Evolutionary conservation across 2,329 filamentous ascomycete genomes (phyloP), one percentile per base, ranked within the genome.

Genomic region (Didymella lethalis): DNA sequence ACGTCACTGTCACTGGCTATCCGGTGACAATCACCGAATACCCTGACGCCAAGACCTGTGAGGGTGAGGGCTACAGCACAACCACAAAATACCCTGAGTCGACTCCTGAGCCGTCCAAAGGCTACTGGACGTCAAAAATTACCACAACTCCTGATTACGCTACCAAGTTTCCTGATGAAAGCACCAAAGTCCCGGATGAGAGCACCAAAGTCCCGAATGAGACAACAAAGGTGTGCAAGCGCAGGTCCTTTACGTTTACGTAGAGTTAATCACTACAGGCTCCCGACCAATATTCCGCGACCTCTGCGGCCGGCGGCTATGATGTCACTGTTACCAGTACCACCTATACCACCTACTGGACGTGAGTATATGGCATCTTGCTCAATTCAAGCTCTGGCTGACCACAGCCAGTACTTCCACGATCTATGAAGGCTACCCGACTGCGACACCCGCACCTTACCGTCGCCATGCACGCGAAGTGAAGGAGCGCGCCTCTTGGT

Each of bases 311-410:
- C 1, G 55, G 32, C 12, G 51, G 34, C 11, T 29, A 40, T 8
- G 50, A 49, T 26, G 57, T 54, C 23, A 59, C 57, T 20, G 57
- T 59, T 11, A 59, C 57, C 3, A 59, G 57, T 29, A 59, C 57
- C 11, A 36, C n/a, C 2, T 50, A 5, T 2, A 59, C 57, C 7
- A 59, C 57, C 14, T 59, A 54, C 47, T 49, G 29, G 28, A 51
- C 41, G 57, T 59, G 26, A 54, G 49, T 54, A 7, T 25, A 18
- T 25, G 10, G 16, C 26, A 8, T 8, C 12, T 7, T 20, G 7
- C 14, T 10, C 8, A 1, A 14, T 14, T 5, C 6, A 0, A 11
- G 4, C 32, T 14, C 11, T n/a, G 18, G 12, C 26, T 55, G 23
- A 54, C 20, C 4, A n/a, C 3, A 20, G 12, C 16, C 12, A 59